A percentile compares a stretch with the other conserved stretches of the same genome.
phyloP scores from a whole-genome alignment of 768 basidiomycete genomes.

The Coprinellus micaceus region DNA sequence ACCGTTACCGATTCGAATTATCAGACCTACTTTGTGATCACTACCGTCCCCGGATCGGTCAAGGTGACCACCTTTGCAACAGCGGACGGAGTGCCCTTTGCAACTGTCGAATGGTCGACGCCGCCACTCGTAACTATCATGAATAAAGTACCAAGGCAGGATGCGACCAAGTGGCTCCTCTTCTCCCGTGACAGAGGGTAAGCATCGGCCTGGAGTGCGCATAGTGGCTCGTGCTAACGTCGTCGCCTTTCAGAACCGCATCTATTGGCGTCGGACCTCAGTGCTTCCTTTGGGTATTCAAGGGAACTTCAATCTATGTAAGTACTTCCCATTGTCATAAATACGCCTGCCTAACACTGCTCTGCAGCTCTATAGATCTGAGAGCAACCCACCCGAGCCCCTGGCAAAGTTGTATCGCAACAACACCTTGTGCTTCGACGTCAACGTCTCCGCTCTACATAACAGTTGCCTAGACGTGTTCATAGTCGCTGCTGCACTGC shows the following conservation, averaged over 20 bases:
- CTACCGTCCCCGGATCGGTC: constrained; percentile 12
- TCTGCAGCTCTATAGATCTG: constrained; percentile 7
- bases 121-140: constrained; percentile 14
- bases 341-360: not conserved
- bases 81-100: constrained; percentile 12
- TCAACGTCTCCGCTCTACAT: constrained; percentile 3
- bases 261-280: constrained; percentile 10
- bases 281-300: constrained; percentile 13
- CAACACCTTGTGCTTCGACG: constrained; percentile 10
- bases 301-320: constrained; percentile 10
- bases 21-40: constrained; percentile 15
- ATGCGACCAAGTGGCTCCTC: constrained; percentile 12
- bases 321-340: not conserved
- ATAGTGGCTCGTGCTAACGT: not conserved
- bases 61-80: constrained; percentile 15
- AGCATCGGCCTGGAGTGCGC: not conserved
- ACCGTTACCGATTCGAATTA: constrained; percentile 16
- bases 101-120: constrained; percentile 18
- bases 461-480: constrained; percentile 8
- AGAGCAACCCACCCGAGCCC: constrained; percentile 6
- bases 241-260: constrained; percentile 6
- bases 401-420: constrained; percentile 12
- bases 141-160: constrained; percentile 11
- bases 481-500: constrained; percentile 9
- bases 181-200: constrained; percentile 13